Conservation (phyloP, 441 rosid species). For the Metrosideros polymorpha region DNA sequence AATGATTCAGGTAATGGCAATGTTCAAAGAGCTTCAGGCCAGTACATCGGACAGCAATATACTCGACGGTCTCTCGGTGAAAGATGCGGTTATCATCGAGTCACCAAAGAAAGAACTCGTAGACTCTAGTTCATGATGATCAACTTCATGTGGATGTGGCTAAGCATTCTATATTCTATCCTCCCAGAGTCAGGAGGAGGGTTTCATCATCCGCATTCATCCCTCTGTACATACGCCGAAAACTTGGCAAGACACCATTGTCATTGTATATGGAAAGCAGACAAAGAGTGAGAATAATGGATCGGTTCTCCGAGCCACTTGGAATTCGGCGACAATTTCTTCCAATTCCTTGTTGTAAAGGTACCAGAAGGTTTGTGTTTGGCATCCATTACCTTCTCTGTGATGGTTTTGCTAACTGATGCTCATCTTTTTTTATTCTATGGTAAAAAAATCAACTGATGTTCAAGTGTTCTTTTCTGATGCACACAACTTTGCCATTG, state of each 20-base stretch:
- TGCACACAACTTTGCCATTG: neutral
- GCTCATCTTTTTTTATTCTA: neutral
- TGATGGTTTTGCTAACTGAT: constrained; percentile 37
- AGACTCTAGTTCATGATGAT: constrained; percentile 3
- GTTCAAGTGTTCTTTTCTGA: constrained; percentile 2
- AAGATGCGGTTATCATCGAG: constrained; percentile 62
- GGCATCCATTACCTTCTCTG: neutral
- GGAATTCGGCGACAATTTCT: neutral
- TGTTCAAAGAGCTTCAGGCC: constrained; percentile 85
- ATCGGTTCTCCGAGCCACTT: neutral
- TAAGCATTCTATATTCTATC: neutral
- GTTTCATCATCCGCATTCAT: neutral
- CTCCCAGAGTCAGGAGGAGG: neutral
- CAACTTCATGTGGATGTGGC: neutral
- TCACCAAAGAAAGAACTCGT: constrained; percentile 31
- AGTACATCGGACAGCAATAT: constrained; percentile 62
- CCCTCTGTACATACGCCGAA: neutral
- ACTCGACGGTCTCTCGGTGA: constrained; percentile 57
- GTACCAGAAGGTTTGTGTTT: neutral
- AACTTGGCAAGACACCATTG: neutral
- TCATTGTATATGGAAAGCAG: neutral
- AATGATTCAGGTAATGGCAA: constrained; percentile 94
- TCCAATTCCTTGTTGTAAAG: neutral
- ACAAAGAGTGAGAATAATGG: neutral
- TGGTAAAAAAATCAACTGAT: neutral